Conservation (phyloP, 768 basidiomycete genomes). For the Holtermanniella nyarrowii region DNA sequence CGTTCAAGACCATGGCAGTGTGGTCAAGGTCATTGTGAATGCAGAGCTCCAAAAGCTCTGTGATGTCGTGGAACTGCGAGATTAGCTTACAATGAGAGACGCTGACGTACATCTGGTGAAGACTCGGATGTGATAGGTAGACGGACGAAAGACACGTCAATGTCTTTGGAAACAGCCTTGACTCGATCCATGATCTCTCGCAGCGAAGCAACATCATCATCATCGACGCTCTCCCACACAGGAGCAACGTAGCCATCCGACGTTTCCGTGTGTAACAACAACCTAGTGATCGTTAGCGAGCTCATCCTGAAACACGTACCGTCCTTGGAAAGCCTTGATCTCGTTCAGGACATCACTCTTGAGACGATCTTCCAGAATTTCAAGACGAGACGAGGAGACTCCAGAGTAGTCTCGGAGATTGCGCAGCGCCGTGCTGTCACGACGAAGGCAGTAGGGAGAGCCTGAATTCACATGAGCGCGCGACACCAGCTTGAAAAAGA, state of each 20-base stretch:
- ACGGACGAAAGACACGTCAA: constrained; percentile 65
- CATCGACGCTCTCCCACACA: constrained; percentile 81
- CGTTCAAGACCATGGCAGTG: constrained; percentile 77
- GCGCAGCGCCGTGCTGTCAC: constrained; percentile 73
- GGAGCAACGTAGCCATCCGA: constrained; percentile 79
- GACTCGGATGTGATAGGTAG: constrained; percentile 88
- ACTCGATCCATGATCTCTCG: constrained; percentile 69
- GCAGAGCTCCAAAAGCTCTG: constrained; percentile 59
- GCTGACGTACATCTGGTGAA: constrained; percentile 41
- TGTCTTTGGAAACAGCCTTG: constrained; percentile 34
- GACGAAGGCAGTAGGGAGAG: constrained; percentile 58
- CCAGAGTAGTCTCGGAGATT: constrained; percentile 90
- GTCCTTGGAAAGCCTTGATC: constrained; percentile 68
- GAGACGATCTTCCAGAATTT: constrained; percentile 80
- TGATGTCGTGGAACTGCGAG: constrained; percentile 33
- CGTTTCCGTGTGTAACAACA: constrained; percentile 83
- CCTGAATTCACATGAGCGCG: constrained; percentile 12
- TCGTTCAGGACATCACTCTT: constrained; percentile 80
- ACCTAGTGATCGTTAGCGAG: constrained; percentile 42
- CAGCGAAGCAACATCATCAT: constrained; percentile 62
- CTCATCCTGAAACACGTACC: constrained; percentile 43
- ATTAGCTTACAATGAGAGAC: neutral
- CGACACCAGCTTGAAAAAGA: neutral
- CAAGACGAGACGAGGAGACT: constrained; percentile 79
- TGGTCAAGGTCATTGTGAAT: constrained; percentile 56